Percentiles rank a stretch among this genome's conserved stretches.
Evolutionary conservation across 352 stramenopile species (phyloP).

Genomic region (Pythium aristosporum): DNA sequence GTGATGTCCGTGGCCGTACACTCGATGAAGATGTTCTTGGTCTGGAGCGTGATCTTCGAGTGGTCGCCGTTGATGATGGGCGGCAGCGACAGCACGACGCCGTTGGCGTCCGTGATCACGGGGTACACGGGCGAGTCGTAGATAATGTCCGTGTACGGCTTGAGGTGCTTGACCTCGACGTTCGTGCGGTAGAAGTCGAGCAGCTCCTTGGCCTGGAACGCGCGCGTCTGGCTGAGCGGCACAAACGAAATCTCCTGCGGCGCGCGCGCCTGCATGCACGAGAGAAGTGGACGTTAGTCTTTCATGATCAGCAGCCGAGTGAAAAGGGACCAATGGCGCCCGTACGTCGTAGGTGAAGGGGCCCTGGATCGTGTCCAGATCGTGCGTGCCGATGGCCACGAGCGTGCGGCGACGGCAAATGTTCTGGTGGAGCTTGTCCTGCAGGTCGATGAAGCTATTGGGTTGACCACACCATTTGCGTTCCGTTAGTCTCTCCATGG

Average conservation of each 20-base stretch:
- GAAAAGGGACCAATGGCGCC: background rate
- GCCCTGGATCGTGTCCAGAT: conserved; percentile 95
- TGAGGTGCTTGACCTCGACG: conserved; percentile 96
- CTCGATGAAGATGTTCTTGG: conserved; percentile 99
- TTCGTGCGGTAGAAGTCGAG: conserved; percentile 96
- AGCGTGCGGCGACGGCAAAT: conserved; percentile 99
- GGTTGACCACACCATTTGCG: background rate
- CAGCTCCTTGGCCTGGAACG: conserved; percentile 94
- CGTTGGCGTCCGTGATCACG: conserved; percentile 95
- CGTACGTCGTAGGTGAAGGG: conserved; percentile 92
- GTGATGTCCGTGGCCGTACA: conserved; percentile 99
- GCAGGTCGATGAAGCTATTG: conserved; percentile 98
- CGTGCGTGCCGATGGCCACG: conserved; percentile 99
- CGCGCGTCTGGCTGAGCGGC: conserved; percentile 89
- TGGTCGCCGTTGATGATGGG: conserved; percentile 99
- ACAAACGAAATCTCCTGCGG: conserved; percentile 97
- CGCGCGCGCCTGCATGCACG: conserved; percentile 68
- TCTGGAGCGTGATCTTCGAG: conserved; percentile 96
- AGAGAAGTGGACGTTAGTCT: background rate
- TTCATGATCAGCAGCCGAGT: too few species aligned
- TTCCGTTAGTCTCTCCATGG: background rate
- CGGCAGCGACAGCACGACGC: conserved; percentile 96
- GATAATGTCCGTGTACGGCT: conserved; percentile 99
- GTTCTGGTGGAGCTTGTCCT: conserved; percentile 99
- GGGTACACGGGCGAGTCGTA: conserved; percentile 98